Base-by-base conservation (phyloP, 495 filamentous ascomycete species). In the Chaetomium tenue region DNA sequence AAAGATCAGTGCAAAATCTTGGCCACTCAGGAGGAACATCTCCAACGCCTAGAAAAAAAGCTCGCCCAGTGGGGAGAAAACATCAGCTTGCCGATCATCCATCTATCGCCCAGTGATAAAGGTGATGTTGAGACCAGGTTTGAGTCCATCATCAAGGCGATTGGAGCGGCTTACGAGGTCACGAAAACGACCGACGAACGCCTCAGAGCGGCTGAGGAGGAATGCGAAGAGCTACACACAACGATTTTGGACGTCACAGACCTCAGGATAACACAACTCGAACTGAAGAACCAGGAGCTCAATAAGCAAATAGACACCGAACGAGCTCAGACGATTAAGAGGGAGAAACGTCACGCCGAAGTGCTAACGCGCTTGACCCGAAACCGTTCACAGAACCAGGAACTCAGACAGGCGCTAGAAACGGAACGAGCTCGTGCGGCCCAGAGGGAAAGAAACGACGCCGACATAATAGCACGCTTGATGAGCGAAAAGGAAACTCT, bases 281-380 rank as follows among this genome's bases (percentile, higher is more conserved):
- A 60, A 28, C 37, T 61, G 16, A 28, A 53, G 42, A 33, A 28
- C 3, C 26, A 58, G 13, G 57, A 13, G 15, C 65, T 63, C 26
- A 16, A 63, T 18, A 33, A 13, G 16, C 28, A 60, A 11, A n/a
- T 60, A 15, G 18, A 57, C 0, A 12, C 52, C 25, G 22, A 57
- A 22, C 26, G 44, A 28, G 26, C 26, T 28, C 63, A 9, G 11
- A 33, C 13, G 22, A 40, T 4, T 3, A 44, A 52, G 30, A 52
- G 23, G 9, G 58, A 50, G 16, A 39, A 61, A 28, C 18, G 42
- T 3, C 4, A 25, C 7, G 54, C 53, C 15, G 16, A 46, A 33
- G 12, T 42, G 13, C 0, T 28, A 9, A 11, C 33, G n/a, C 20
- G 5, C n/a, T n/a, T 30, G 13, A 30, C 3, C 33, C n/a, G 44